These are phyloP conservation scores for Ganoderma resinaceum DNA, from an alignment of 1,284 basidiomycete genomes.

Conservation along the genomic window DNA sequence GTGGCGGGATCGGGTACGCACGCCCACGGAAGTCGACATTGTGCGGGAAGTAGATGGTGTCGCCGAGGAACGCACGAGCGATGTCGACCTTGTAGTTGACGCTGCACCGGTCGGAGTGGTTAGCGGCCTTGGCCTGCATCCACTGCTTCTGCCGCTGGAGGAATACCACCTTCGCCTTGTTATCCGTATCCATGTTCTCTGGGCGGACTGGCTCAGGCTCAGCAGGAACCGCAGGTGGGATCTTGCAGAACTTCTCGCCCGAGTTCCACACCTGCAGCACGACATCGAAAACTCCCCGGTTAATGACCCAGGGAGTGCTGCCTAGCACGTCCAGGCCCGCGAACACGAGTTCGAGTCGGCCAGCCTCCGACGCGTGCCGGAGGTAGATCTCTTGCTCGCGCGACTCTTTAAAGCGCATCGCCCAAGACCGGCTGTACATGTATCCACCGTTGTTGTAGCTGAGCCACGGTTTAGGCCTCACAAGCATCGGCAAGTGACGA, in stretches of 20 bases:
- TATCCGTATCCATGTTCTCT: conserved; percentile 68
- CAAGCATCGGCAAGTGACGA: conserved; percentile 95
- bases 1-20: conserved; percentile 96
- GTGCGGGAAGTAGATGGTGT: conserved; percentile 94
- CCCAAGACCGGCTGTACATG: conserved; percentile 43
- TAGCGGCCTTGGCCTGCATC: conserved; percentile 72
- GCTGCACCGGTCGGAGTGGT: conserved; percentile 91
- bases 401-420: conserved; percentile 95
- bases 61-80: conserved; percentile 87
- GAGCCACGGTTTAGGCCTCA: conserved; percentile 91
- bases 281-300: conserved; percentile 77
- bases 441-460: conserved; percentile 83
- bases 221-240: conserved; percentile 74
- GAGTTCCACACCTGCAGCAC: conserved; percentile 87
- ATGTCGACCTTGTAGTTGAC: conserved; percentile 99
- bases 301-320: conserved; percentile 92
- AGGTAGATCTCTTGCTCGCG: conserved; percentile 89
- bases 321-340: conserved; percentile 92
- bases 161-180: conserved; percentile 69
- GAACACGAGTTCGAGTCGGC: conserved; percentile 87
- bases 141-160: conserved; percentile 67
- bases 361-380: conserved; percentile 74
- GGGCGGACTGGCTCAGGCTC: conserved; percentile 72
- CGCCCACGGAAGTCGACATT: conserved; percentile 98
- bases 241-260: conserved; percentile 76